Conservation (phyloP, 441 rosid species). For the Iberis amara region DNA sequence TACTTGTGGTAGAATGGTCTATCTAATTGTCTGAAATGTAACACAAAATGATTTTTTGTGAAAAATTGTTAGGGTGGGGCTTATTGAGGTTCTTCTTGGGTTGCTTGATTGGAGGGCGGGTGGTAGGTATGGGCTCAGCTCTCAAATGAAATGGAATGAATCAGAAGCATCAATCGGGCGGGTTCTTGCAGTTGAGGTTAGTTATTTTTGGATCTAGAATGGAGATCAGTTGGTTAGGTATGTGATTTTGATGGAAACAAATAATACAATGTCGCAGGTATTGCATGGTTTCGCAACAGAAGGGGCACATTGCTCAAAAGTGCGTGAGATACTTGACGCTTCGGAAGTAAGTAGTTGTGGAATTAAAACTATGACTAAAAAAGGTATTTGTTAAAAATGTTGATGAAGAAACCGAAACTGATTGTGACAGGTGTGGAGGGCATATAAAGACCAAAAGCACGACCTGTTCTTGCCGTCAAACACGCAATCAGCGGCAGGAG, state of each 20-base stretch:
- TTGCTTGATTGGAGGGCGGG: conserved; percentile 99
- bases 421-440: conserved; percentile 72
- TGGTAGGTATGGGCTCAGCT: conserved; percentile 79
- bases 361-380: not conserved
- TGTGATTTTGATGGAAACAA: too few relatives aligned
- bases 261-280: conserved; percentile 40
- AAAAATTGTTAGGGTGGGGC: conserved; percentile 70
- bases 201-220: not conserved
- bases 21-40: not conserved
- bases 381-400: not conserved
- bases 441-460: conserved; percentile 95
- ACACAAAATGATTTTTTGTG: not conserved
- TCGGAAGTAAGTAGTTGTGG: conserved; percentile 65
- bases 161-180: conserved; percentile 97
- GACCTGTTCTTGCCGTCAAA: conserved; percentile 95
- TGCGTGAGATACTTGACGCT: conserved; percentile 73
- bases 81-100: conserved; percentile 92
- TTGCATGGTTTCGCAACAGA: conserved; percentile 94
- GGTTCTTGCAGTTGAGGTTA: conserved; percentile 95
- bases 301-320: conserved; percentile 93
- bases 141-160: conserved; percentile 99
- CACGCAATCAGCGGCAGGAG: conserved; percentile 93
- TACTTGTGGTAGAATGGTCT: not conserved
- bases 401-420: not conserved
- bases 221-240: too few relatives aligned